These are phyloP conservation scores for Podospora bellae-mahoneyi DNA, from an alignment of 495 filamentous ascomycete species.

Conservation along the genomic window DNA sequence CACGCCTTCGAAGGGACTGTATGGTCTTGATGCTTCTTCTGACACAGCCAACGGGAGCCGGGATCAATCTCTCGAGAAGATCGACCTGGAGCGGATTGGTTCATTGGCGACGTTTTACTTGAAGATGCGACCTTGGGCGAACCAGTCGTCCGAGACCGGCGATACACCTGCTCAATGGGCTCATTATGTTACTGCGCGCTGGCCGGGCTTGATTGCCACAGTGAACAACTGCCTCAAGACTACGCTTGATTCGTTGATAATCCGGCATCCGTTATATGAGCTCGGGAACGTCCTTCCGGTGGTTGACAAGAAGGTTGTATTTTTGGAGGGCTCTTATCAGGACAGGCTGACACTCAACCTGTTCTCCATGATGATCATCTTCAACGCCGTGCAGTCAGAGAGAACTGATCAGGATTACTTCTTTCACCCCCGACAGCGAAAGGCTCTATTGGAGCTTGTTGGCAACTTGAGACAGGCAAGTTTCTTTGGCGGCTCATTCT, in stretches of 20 bases:
- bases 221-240: constrained; percentile 62
- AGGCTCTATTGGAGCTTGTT: constrained; percentile 61
- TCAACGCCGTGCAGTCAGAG: constrained; percentile 89
- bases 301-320: constrained; percentile 65
- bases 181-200: constrained; percentile 64
- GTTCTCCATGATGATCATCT: constrained; percentile 73
- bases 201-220: constrained; percentile 43
- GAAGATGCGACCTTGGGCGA: constrained; percentile 71
- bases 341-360: constrained; percentile 81
- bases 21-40: constrained; percentile 53
- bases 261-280: constrained; percentile 72
- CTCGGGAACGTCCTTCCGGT: constrained; percentile 63
- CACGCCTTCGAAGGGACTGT: constrained; percentile 78
- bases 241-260: constrained; percentile 71
- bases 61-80: constrained; percentile 51
- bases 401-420: constrained; percentile 81
- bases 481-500: constrained; percentile 82
- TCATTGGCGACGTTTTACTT: constrained; percentile 68
- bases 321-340: constrained; percentile 76
- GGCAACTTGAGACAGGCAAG: constrained; percentile 80
- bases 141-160: constrained; percentile 32
- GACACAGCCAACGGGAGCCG: neutral
- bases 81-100: constrained; percentile 73
- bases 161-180: constrained; percentile 60
- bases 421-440: constrained; percentile 70